Conservation (phyloP, 495 filamentous ascomycete genomes). For the Tetracladium setigerum region DNA sequence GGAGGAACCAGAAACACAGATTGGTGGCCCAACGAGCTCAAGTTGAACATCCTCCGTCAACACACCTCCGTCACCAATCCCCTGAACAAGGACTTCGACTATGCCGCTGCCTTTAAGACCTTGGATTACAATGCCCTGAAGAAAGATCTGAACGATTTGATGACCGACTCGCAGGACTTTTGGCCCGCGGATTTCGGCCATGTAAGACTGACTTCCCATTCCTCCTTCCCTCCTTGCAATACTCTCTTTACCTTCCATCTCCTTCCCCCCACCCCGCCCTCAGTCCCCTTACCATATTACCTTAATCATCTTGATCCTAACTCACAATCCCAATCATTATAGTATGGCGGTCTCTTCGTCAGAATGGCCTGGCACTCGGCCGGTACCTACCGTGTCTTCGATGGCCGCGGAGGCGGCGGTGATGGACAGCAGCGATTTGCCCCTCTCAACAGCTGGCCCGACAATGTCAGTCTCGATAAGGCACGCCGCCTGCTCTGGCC, state of each 20-base stretch:
- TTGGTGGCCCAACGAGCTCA: conserved; percentile 64
- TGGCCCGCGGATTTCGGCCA: conserved; percentile 74
- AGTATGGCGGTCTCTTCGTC: conserved; percentile 66
- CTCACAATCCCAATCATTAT: no score
- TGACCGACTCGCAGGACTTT: conserved; percentile 70
- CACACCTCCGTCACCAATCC: conserved; percentile 55
- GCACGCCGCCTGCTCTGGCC: conserved; percentile 70
- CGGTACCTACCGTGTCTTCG: conserved; percentile 63
- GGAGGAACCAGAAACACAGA: conserved; percentile 53
- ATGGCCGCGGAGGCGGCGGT: conserved; percentile 65
- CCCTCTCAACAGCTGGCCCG: conserved; percentile 73
- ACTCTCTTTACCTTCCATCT: no score
- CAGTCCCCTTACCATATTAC: no score
- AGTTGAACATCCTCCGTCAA: conserved; percentile 64
- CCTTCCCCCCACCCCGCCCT: no score
- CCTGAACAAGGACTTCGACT: conserved; percentile 53
- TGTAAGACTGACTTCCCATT: no score
- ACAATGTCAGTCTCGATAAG: conserved; percentile 71
- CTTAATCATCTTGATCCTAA: no score
- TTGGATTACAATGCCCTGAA: conserved; percentile 65
- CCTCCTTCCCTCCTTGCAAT: no score
- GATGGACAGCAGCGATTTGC: conserved; percentile 68
- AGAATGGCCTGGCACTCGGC: conserved; percentile 74
- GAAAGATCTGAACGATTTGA: conserved; percentile 56
- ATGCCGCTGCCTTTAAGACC: conserved; percentile 59